Conservation (phyloP, 768 basidiomycete species). For the Pulveroboletus sp. region DNA sequence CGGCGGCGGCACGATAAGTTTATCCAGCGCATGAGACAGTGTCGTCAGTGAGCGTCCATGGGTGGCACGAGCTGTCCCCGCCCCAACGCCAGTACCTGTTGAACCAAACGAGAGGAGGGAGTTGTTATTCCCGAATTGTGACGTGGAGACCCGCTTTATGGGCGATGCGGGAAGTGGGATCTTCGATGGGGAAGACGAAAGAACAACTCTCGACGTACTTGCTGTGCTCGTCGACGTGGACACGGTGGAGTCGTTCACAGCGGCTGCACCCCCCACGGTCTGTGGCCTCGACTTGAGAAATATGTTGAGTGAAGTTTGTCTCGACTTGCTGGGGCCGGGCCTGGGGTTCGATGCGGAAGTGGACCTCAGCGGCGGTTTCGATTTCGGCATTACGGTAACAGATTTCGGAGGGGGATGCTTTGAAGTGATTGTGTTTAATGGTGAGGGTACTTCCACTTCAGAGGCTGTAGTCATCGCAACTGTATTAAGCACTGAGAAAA, state of each 20-base stretch:
- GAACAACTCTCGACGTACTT: slow-evolving; percentile 6
- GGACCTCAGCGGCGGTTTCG: slow-evolving; percentile 4
- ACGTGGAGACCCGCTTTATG: slow-evolving; percentile 10
- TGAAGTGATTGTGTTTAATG: neutral
- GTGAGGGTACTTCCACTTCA: neutral
- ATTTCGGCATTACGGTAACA: neutral
- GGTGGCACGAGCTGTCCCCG: neutral
- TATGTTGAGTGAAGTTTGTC: slow-evolving; percentile 21
- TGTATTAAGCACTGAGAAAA: neutral
- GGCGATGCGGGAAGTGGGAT: slow-evolving; percentile 25
- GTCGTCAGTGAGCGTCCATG: slow-evolving; percentile 50
- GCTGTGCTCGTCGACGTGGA: slow-evolving; percentile 6
- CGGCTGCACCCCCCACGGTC: too few relatives aligned
- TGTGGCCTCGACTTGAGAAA: slow-evolving; percentile 20
- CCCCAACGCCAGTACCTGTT: neutral
- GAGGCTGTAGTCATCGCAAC: neutral
- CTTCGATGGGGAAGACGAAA: slow-evolving; percentile 26
- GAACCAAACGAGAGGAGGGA: slow-evolving; percentile 6
- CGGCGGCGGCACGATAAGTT: slow-evolving; percentile 63
- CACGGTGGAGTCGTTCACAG: neutral
- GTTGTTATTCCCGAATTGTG: slow-evolving; percentile 6
- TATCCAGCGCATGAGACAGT: slow-evolving; percentile 65
- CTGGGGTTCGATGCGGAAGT: slow-evolving; percentile 12
- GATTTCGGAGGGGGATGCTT: slow-evolving; percentile 10
- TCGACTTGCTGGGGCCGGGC: slow-evolving; percentile 17